Base-by-base conservation (phyloP, 164 flowering plant genomes). In the Piper longum region DNA sequence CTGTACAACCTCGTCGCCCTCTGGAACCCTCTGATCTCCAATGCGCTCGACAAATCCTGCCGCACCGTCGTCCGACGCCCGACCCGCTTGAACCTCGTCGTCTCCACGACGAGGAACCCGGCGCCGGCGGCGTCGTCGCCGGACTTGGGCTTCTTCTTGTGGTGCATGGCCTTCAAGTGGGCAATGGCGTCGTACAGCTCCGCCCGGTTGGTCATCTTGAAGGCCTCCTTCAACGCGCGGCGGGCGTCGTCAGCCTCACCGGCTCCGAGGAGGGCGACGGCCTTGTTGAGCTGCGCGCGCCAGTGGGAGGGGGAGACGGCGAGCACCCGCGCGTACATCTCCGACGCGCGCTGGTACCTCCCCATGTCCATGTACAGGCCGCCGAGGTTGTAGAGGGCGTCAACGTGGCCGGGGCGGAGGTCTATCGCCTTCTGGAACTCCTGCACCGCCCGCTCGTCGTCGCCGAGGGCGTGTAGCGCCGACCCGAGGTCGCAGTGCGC, bases 401-500 rank as follows among this genome's bases (percentile, higher is more conserved):
- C 99, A 4, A 89, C 82, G 77, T 95, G 99, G 41, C 91, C 99
- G 9, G 99, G 97, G 62, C 84, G 85, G 76, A 91, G 75, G 78
- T 95, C 99, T 65, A 95, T 91, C 41, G 97, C 99, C 73, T 89
- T 88, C 73, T 95, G 97, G 68, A 95, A 95, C 79, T 85, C 96
- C 76, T 85, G 90, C 72, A 95, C 83, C 11, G 97, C 99, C 78
- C 78, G 82, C 71, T 93, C 99, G 68, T 91, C 88, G 66, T 93
- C 97, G 19, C 86, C 83, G 82, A 86, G 69, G 5, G 99, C 87
- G 69, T 89, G 97, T 71, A 95, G 80, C n/a, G 97, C 91, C 4
- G 99, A 95, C n/a, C 91, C 99, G 70, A 95, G 70, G 75, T 95
- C 99, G 69, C 99, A 95, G 73, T 95, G 99, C 1, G 99, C 99